phyloP scores from a whole-genome alignment of 208 protist genomes.

The Herpetomonas samuelpessoai region DNA sequence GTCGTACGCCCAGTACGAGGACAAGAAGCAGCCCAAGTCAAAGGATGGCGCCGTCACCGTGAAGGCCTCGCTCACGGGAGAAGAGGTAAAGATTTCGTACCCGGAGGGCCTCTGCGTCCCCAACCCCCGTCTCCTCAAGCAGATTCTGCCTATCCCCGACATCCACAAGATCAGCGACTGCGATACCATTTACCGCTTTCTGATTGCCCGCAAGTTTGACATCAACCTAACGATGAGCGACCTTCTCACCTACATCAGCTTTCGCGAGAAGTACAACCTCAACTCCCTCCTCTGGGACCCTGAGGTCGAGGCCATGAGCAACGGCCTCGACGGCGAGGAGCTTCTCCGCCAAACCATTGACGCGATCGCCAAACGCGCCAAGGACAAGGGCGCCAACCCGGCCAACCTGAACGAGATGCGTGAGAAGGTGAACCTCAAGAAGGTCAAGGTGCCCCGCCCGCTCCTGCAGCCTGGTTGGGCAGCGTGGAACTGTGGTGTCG shows the following conservation, averaged over 20 bases:
- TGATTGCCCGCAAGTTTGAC: slow-evolving; percentile 48
- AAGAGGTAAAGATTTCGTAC: slow-evolving; percentile 17
- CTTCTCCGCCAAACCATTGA: slow-evolving; percentile 32
- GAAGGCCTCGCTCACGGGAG: background rate
- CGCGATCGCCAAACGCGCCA: slow-evolving; percentile 18
- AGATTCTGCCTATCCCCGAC: slow-evolving; percentile 53
- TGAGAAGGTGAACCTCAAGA: slow-evolving; percentile 5
- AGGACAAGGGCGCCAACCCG: slow-evolving; percentile 12
- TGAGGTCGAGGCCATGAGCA: slow-evolving; percentile 35
- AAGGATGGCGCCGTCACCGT: slow-evolving; percentile 3
- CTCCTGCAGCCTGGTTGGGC: slow-evolving; percentile 56
- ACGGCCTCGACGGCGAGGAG: slow-evolving; percentile 52
- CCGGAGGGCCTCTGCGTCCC: slow-evolving; percentile 33
- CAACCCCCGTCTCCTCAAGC: slow-evolving; percentile 24
- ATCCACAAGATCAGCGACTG: slow-evolving; percentile 59
- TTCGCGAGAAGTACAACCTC: slow-evolving; percentile 53
- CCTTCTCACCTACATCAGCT: slow-evolving; percentile 45
- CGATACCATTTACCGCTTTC: slow-evolving; percentile 55
- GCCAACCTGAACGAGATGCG: background rate
- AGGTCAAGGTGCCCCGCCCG: slow-evolving; percentile 34
- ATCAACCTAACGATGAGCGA: slow-evolving; percentile 26
- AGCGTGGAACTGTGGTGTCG: slow-evolving; percentile 50
- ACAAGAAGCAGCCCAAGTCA: slow-evolving; percentile 21
- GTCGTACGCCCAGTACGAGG: slow-evolving; percentile 16
- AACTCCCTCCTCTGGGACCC: slow-evolving; percentile 48